These are phyloP conservation scores for Globisporangium lucens DNA, from an alignment of 352 stramenopile genomes.

Conservation along the genomic window DNA sequence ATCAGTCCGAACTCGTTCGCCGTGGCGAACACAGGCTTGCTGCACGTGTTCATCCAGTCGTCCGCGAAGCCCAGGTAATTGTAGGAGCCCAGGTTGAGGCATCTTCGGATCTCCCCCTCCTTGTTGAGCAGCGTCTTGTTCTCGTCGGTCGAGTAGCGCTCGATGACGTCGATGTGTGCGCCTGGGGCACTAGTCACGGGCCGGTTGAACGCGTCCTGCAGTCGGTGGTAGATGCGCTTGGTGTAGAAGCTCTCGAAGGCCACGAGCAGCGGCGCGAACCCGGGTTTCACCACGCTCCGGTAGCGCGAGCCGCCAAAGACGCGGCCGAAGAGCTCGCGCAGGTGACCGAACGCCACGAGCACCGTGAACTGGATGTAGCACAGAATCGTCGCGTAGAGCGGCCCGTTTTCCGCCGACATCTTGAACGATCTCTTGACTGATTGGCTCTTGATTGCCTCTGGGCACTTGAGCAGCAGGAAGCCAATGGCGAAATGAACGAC, in stretches of 20 bases:
- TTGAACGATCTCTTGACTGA: neutral
- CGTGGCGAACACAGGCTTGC: slow-evolving; percentile 57
- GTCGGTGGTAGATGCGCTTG: slow-evolving; percentile 88
- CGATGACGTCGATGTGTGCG: slow-evolving; percentile 85
- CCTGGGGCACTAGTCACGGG: slow-evolving; percentile 29
- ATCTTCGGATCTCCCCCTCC: slow-evolving; percentile 31
- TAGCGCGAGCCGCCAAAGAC: slow-evolving; percentile 35
- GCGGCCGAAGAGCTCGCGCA: slow-evolving; percentile 29
- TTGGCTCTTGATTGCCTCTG: neutral
- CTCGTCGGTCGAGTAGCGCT: slow-evolving; percentile 54
- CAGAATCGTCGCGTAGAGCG: slow-evolving; percentile 26
- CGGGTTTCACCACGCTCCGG: slow-evolving; percentile 18
- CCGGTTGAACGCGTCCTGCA: slow-evolving; percentile 67
- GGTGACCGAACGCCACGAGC: slow-evolving; percentile 34
- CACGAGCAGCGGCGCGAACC: slow-evolving; percentile 86
- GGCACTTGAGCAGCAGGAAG: neutral
- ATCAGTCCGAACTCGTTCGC: slow-evolving; percentile 64
- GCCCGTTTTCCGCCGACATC: slow-evolving; percentile 22
- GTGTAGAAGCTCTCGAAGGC: slow-evolving; percentile 95
- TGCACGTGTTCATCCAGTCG: slow-evolving; percentile 92
- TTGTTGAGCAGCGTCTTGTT: slow-evolving; percentile 33
- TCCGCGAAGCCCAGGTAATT: slow-evolving; percentile 98
- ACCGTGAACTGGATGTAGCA: slow-evolving; percentile 45
- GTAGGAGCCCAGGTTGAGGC: slow-evolving; percentile 94
- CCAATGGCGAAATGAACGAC: neutral